A percentile compares a stretch with the other conserved stretches of the same genome.
These are phyloP conservation scores for Castanea sativa DNA, from an alignment of 306 rosid genomes.

Conservation along the genomic window DNA sequence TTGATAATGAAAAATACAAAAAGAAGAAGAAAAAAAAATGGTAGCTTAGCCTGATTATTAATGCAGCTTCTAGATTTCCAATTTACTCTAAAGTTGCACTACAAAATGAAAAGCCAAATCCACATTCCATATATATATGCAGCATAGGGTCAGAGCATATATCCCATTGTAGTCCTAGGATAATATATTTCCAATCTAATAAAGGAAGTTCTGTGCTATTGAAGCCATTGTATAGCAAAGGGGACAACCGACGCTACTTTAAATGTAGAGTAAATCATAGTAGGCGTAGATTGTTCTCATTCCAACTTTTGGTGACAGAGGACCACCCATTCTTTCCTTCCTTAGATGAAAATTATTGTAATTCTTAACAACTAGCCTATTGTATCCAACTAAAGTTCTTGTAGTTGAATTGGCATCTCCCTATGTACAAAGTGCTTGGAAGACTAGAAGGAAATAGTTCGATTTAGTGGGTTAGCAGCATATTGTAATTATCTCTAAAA, in stretches of 20 bases:
- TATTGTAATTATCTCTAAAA: too few species aligned
- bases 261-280: neutral
- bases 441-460: rapidly evolving
- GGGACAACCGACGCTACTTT: slow-evolving; percentile 14
- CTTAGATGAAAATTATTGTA: neutral
- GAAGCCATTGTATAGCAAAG: neutral
- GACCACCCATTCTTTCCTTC: slow-evolving; percentile 1
- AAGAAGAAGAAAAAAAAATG: too few species aligned
- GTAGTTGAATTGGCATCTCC: rapidly evolving
- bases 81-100: too few species aligned
- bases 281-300: slow-evolving; percentile 5
- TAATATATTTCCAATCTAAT: slow-evolving; percentile 1
- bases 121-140: neutral
- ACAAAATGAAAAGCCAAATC: too few species aligned
- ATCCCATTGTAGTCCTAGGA: neutral
- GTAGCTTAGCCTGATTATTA: neutral
- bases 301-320: slow-evolving; percentile 8
- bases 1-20: neutral
- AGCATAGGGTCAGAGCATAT: neutral
- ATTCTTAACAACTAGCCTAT: neutral
- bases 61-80: neutral
- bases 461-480: too few species aligned
- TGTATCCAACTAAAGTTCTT: neutral
- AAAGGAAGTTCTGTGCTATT: neutral
- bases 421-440: rapidly evolving